Conservation (phyloP, 1,139 yeast genomes). For the Suhomyces coccinellae region DNA sequence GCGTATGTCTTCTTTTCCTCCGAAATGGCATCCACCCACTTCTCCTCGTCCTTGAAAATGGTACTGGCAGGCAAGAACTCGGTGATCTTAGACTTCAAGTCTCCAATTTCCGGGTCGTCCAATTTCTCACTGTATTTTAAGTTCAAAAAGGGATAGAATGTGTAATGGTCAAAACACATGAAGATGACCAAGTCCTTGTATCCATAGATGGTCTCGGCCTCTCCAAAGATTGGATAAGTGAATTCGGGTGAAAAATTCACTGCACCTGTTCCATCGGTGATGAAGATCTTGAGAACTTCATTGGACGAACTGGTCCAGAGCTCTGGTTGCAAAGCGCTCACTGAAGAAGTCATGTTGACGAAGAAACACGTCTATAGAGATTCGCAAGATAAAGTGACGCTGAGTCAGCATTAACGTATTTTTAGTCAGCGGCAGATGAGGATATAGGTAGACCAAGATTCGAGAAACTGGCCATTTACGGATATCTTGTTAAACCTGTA, state of each 20-base stretch:
- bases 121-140: constrained; percentile 57
- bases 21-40: constrained; percentile 61
- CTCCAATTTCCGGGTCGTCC: constrained; percentile 49
- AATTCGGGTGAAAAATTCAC: constrained; percentile 66
- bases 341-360: constrained; percentile 8
- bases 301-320: constrained; percentile 20
- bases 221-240: constrained; percentile 93
- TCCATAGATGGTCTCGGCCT: constrained; percentile 85
- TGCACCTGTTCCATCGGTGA: constrained; percentile 57
- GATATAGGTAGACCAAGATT: not conserved
- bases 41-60: constrained; percentile 58
- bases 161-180: constrained; percentile 48
- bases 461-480: no score
- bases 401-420: not conserved
- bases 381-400: not conserved
- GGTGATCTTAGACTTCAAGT: constrained; percentile 52
- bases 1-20: constrained; percentile 45
- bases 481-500: not conserved
- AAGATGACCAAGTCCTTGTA: constrained; percentile 62
- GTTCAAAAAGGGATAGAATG: constrained; percentile 50
- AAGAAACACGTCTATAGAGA: constrained; percentile 2
- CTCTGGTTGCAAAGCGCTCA: constrained; percentile 19
- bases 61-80: constrained; percentile 63
- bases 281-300: constrained; percentile 18
- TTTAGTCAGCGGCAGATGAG: not conserved